A percentile compares a stretch with the other conserved stretches of the same genome.
These are phyloP conservation scores for Vittaforma corneae DNA, from an alignment of 371 early-diverging fungal genomes.

Conservation along the genomic window DNA sequence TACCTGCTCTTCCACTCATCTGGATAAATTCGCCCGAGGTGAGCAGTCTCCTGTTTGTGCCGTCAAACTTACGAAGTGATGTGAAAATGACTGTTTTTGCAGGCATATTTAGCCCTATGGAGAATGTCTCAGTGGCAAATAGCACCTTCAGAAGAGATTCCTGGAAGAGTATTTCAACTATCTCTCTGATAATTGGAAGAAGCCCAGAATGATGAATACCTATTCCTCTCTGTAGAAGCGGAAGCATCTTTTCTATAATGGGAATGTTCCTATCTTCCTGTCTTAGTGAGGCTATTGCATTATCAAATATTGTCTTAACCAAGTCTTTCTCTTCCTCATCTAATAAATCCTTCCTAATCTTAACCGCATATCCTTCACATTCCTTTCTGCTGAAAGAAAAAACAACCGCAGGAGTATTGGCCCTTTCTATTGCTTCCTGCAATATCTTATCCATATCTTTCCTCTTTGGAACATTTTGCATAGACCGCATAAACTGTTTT, in stretches of 20 bases:
- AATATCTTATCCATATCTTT: constrained; percentile 61
- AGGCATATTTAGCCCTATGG: constrained; percentile 99
- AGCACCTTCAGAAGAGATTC: constrained; percentile 90
- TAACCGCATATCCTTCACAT: constrained; percentile 80
- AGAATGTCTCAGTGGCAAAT: constrained; percentile 99
- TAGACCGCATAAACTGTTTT: constrained; percentile 70
- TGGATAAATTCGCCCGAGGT: constrained; percentile 96
- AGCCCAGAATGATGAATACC: constrained; percentile 99
- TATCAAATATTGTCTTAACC: constrained; percentile 74
- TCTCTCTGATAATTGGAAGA: constrained; percentile 93
- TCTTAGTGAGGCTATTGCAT: constrained; percentile 73
- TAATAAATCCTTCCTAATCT: constrained; percentile 83
- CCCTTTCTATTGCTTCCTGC: constrained; percentile 41
- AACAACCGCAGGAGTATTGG: constrained; percentile 77
- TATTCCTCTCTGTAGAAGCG: constrained; percentile 83
- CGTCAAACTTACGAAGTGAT: constrained; percentile 88
- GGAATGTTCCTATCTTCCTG: constrained; percentile 85
- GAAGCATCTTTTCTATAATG: constrained; percentile 82
- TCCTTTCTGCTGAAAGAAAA: constrained; percentile 91
- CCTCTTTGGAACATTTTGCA: constrained; percentile 62
- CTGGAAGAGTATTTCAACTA: constrained; percentile 96
- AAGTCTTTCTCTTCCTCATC: constrained; percentile 72
- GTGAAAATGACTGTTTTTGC: constrained; percentile 97
- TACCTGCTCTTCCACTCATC: constrained; percentile 61
- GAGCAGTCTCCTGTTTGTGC: constrained; percentile 72